Base-by-base conservation (phyloP, 805 yeast species). In the Spathaspora arborariae region DNA sequence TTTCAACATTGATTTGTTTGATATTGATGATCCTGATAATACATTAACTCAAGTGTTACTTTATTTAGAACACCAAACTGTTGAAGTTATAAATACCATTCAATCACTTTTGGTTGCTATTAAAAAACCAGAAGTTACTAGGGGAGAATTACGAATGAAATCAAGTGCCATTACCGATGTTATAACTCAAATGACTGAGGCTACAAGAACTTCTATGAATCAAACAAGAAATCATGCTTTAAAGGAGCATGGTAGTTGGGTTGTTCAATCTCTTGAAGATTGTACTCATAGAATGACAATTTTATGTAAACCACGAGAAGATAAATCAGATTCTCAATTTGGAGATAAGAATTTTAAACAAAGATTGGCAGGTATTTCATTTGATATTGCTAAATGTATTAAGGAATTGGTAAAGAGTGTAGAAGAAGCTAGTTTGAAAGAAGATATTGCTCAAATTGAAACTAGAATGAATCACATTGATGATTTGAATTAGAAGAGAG, bases 401-500 rank as follows among this genome's bases (percentile, higher is more conserved):
- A 92, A 91, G 64, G 98, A 92, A 65, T 76, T 92, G 60, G 98
- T 92, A 18, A 91, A 91, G 69, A 88, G 96, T 1, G 97, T 92
- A 4, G 97, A 92, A 63, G 97, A 91, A 62, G 96, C 96, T 20
- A 85, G 91, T 59, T 71, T 91, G 57, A 85, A 85, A 58, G 91
- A 85, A 54, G 96, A 90, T 57, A 86, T 91, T 56, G 90, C 83
- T 4, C 82, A 84, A 53, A 75, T 89, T 54, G 91, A 89, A 65
- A 82, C 88, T 10, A 78, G 85, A 54, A 61, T 83, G 46, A 66
- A 59, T 43, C 72, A 60, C 18, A 61, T 36, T 34, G 30, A 45
- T 18, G 72, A 66, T 53, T 58, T 59, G 41, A 55, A 56, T 20
- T 60, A 48, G 50, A 16, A n/a, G n/a, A n/a, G n/a, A n/a, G n/a